Conservation (phyloP, 202 grass and related monocot genomes). For the Brachypodium distachyon region DNA sequence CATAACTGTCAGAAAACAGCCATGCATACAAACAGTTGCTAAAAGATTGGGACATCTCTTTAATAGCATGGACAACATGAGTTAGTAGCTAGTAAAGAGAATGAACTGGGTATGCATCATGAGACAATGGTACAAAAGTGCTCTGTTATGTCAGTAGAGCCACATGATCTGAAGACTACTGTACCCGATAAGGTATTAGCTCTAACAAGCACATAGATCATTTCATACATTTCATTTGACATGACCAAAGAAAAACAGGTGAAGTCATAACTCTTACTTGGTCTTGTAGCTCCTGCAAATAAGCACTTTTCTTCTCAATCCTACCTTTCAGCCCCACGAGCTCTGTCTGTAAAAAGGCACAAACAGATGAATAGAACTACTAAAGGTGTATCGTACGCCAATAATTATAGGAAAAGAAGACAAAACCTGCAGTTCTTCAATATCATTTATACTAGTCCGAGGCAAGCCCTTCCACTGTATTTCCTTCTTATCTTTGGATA, state of each 20-base stretch:
- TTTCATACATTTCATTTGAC: neutral
- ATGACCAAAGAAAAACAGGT: conserved; percentile 11
- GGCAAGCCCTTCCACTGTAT: conserved; percentile 99
- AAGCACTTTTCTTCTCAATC: conserved; percentile 84
- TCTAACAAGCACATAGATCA: neutral
- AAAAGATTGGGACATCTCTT: neutral
- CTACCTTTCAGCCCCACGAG: conserved; percentile 59
- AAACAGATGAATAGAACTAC: neutral
- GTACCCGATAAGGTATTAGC: neutral
- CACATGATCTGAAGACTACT: neutral
- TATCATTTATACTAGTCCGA: conserved; percentile 81
- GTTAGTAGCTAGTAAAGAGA: neutral
- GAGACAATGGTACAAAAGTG: neutral
- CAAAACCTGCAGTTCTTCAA: conserved; percentile 89
- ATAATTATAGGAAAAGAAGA: conserved; percentile 5
- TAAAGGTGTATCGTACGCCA: neutral
- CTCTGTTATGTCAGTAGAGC: neutral
- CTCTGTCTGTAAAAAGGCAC: conserved; percentile 45
- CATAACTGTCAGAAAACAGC: neutral
- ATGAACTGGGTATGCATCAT: neutral
- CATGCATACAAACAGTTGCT: neutral
- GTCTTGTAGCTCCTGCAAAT: conserved; percentile 92
- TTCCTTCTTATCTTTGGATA: conserved; percentile 99
- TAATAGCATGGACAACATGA: neutral
- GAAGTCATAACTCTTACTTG: conserved; percentile 57